phyloP scores from a whole-genome alignment of 768 basidiomycete genomes.

The Lepiota brunneoincarnata region DNA sequence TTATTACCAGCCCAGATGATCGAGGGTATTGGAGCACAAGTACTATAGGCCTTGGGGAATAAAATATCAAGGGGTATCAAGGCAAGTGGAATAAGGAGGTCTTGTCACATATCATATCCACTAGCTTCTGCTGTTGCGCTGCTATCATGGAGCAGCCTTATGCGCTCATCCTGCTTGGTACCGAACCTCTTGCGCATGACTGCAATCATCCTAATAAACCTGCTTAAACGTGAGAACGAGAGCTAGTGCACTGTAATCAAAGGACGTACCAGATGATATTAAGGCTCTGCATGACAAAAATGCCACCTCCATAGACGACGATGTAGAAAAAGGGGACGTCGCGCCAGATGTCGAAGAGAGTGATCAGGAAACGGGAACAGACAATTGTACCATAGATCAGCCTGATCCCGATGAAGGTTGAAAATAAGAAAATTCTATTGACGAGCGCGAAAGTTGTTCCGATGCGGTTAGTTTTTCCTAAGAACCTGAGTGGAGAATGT shows the following conservation, averaged over 20 bases:
- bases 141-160: constrained; percentile 1
- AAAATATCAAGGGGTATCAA: no score
- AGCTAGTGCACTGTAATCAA: neutral
- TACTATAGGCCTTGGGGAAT: no score
- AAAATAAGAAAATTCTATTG: constrained; percentile 68
- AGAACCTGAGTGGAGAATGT: constrained; percentile 43
- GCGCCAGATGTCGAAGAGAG: constrained; percentile 51
- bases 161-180: neutral
- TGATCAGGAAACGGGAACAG: constrained; percentile 63
- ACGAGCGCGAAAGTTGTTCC: constrained; percentile 65
- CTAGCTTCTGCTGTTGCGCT: no score
- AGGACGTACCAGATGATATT: constrained; percentile 76
- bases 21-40: no score
- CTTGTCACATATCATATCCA: no score
- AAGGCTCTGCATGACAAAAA: constrained; percentile 63
- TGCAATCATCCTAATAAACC: constrained; percentile 75
- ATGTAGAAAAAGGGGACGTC: constrained; percentile 52
- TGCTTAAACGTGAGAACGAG: constrained; percentile 19
- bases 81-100: no score
- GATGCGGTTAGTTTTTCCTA: constrained; percentile 75
- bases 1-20: no score
- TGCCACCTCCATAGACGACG: constrained; percentile 53
- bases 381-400: constrained; percentile 65
- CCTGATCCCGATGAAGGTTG: constrained; percentile 67
- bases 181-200: constrained; percentile 63